These are phyloP conservation scores for Erucastrum elatum DNA, from an alignment of 345 rosid genomes.

Conservation along the genomic window DNA sequence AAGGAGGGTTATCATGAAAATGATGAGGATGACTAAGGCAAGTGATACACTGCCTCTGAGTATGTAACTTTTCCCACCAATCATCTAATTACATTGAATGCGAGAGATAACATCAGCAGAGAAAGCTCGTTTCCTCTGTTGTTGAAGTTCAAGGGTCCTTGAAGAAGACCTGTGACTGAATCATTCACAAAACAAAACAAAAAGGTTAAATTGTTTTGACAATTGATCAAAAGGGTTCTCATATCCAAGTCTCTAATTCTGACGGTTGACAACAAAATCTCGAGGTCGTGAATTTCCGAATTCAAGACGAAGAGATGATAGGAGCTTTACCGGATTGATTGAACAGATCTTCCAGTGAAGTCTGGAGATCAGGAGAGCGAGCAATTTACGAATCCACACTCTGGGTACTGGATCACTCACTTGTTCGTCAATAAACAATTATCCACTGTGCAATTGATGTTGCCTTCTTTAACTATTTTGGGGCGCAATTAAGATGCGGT, in stretches of 20 bases:
- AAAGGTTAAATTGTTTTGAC: not conserved
- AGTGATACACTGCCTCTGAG: conserved; percentile 41
- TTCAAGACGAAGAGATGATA: not conserved
- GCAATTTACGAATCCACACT: not conserved
- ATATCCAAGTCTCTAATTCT: not conserved
- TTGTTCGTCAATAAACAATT: conserved; percentile 17
- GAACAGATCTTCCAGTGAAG: conserved; percentile 24
- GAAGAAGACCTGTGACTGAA: not conserved
- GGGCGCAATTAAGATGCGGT: no score
- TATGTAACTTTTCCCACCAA: conserved; percentile 18
- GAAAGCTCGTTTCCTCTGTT: conserved; percentile 3
- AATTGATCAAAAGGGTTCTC: not conserved
- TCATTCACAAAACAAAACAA: not conserved
- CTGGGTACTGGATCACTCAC: conserved; percentile 17
- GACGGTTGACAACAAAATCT: no score
- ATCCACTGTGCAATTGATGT: not conserved
- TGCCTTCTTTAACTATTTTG: not conserved
- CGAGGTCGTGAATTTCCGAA: not conserved
- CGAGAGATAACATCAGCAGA: conserved; percentile 25
- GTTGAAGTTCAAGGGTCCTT: conserved; percentile 26
- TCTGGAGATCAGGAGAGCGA: conserved; percentile 7
- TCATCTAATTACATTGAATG: conserved; percentile 25
- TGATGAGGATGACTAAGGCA: conserved; percentile 32
- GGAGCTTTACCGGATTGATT: conserved; percentile 13
- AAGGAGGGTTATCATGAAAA: conserved; percentile 10